A percentile compares a stretch with the other conserved stretches of the same genome.
Evolutionary conservation across 2,329 filamentous ascomycete species (phyloP).

Genomic region (Stagonosporopsis cucurbitacearum): DNA sequence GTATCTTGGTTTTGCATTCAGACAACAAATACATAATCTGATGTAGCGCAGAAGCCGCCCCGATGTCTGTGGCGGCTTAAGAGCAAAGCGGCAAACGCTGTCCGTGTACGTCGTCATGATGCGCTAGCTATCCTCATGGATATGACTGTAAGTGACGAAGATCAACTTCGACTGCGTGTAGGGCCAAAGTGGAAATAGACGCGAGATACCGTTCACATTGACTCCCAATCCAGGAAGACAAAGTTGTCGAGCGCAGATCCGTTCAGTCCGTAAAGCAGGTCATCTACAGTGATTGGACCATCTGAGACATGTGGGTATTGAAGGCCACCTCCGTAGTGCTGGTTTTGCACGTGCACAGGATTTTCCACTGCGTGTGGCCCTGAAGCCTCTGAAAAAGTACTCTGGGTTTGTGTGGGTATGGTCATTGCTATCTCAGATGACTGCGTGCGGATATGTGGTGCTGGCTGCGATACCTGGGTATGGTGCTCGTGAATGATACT

Average conservation of each 20-base stretch:
- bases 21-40: no score
- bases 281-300: slow-evolving; percentile 25
- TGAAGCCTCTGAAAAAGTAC: background rate
- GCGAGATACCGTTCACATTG: slow-evolving; percentile 1
- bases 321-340: background rate
- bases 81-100: no score
- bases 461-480: slow-evolving; percentile 2
- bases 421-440: background rate
- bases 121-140: no score
- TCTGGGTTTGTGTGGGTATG: background rate
- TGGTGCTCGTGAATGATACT: slow-evolving; percentile 49
- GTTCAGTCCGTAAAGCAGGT: slow-evolving; percentile 35
- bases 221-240: slow-evolving; percentile 22
- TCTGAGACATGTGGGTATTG: slow-evolving; percentile 11
- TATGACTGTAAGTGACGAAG: background rate
- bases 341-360: background rate
- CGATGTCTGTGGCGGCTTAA: no score
- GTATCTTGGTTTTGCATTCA: no score
- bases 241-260: slow-evolving; percentile 33
- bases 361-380: background rate
- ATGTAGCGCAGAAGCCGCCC: no score
- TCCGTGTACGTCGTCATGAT: no score
- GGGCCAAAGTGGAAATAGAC: background rate
- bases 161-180: background rate
- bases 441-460: background rate